phyloP scores from a whole-genome alignment of 164 flowering plant species.

The Umbilicus rupestris region DNA sequence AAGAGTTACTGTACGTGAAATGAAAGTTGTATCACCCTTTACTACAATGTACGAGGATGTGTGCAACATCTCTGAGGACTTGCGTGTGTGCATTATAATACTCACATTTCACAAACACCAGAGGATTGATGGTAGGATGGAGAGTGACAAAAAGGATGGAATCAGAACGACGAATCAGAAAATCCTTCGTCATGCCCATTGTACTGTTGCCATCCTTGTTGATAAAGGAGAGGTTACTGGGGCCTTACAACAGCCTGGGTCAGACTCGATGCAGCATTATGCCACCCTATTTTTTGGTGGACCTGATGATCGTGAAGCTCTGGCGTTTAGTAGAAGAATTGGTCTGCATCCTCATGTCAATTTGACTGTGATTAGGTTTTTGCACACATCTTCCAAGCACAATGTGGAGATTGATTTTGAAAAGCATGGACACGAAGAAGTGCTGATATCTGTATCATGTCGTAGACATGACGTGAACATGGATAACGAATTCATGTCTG shows the following conservation, averaged over 20 bases:
- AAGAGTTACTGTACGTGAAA: constrained; percentile 25
- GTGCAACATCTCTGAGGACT: constrained; percentile 42
- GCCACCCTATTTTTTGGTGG: constrained; percentile 64
- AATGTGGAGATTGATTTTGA: constrained; percentile 12
- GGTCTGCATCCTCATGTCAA: constrained; percentile 28
- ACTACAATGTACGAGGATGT: constrained; percentile 46
- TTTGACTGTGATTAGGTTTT: constrained; percentile 46
- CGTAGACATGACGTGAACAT: constrained; percentile 19
- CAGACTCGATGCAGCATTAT: constrained; percentile 28
- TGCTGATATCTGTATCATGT: constrained; percentile 26
- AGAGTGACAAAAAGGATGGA: constrained; percentile 39
- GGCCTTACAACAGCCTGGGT: constrained; percentile 19
- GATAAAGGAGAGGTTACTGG: constrained; percentile 30
- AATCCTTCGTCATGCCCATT: constrained; percentile 48
- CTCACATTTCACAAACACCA: constrained; percentile 77
- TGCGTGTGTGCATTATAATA: constrained; percentile 40
- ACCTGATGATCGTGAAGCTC: constrained; percentile 64
- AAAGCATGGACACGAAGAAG: constrained; percentile 12
- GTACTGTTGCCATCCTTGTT: constrained; percentile 54
- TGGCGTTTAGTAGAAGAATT: constrained; percentile 39
- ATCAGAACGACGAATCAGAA: constrained; percentile 49
- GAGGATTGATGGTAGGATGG: constrained; percentile 58
- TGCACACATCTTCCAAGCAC: constrained; percentile 10
- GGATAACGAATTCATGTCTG: constrained; percentile 32
- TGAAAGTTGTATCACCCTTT: constrained; percentile 34